Percentiles rank a stretch among this genome's conserved stretches.
Evolutionary conservation across 2,329 filamentous ascomycete species (phyloP).

Genomic region (Penicillium sp.): DNA sequence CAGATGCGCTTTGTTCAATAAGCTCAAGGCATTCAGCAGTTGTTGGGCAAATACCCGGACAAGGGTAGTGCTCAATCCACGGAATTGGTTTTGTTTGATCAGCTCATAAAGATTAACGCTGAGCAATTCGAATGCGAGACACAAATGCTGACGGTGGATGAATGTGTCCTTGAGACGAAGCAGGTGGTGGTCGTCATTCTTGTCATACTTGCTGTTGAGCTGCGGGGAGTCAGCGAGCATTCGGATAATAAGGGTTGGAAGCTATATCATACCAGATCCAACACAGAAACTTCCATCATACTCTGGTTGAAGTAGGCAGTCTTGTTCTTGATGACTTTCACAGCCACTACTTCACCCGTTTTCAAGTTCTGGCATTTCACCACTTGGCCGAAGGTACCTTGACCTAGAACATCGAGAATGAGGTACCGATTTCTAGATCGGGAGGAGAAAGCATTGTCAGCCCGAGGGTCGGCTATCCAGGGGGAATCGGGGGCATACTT

Average conservation of each 20-base stretch:
- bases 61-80: constrained; percentile 91
- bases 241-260: not conserved
- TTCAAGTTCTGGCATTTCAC: constrained; percentile 99
- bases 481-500: constrained; percentile 60
- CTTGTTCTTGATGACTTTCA: constrained; percentile 98
- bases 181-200: constrained; percentile 97
- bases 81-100: constrained; percentile 99
- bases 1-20: constrained; percentile 91
- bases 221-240: constrained; percentile 40
- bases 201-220: constrained; percentile 98
- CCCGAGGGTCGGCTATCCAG: constrained; percentile 8
- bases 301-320: constrained; percentile 99
- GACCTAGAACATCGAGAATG: constrained; percentile 92
- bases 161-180: constrained; percentile 95
- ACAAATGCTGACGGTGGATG: constrained; percentile 95
- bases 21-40: constrained; percentile 82
- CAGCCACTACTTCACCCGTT: constrained; percentile 95
- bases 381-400: constrained; percentile 97
- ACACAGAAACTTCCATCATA: constrained; percentile 99
- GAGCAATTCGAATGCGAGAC: constrained; percentile 90
- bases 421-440: constrained; percentile 78
- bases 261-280: constrained; percentile 70
- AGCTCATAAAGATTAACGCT: constrained; percentile 98
- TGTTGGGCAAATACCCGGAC: constrained; percentile 98
- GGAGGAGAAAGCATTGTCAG: not conserved